phyloP scores from a whole-genome alignment of 192 early-diverging fungal species.

The Mortierella claussenii region DNA sequence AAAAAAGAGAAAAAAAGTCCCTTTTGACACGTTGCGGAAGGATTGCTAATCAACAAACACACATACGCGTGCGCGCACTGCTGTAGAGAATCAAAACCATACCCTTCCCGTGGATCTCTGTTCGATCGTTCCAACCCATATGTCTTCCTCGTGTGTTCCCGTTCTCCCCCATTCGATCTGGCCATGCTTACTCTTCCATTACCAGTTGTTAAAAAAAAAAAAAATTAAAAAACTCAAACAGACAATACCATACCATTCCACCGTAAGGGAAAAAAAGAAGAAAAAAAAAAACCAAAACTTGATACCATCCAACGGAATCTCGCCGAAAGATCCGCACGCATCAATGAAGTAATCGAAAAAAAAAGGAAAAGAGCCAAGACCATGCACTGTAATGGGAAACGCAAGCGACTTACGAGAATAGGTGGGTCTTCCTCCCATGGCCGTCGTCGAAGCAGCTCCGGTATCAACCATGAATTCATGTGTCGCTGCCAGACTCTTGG shows the following conservation, averaged over 20 bases:
- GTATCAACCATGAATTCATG: constrained; percentile 20
- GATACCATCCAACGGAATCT: neutral
- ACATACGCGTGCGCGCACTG: too few relatives aligned
- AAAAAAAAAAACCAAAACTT: neutral
- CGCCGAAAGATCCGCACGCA: neutral
- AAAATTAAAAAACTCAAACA: neutral
- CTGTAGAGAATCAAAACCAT: too few relatives aligned
- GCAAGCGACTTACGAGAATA: constrained; percentile 3
- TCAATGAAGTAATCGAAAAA: neutral
- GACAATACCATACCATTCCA: too few relatives aligned
- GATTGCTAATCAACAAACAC: too few relatives aligned
- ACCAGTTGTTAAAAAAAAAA: too few relatives aligned
- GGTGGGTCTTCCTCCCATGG: neutral
- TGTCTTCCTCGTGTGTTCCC: too few relatives aligned
- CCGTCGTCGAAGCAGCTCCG: neutral
- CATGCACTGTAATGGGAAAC: neutral
- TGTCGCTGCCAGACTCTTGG: constrained; percentile 45
- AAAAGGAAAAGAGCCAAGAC: neutral
- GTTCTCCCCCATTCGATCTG: too few relatives aligned
- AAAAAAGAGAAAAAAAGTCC: too few relatives aligned
- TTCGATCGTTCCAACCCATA: too few relatives aligned
- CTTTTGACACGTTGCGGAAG: too few relatives aligned
- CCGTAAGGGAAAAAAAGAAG: neutral
- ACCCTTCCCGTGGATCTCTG: too few relatives aligned
- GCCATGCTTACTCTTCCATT: too few relatives aligned